Percentiles rank a stretch among this genome's conserved stretches.
phyloP scores from a whole-genome alignment of 179 eudicot genomes.

The Carnegiea gigantea region DNA sequence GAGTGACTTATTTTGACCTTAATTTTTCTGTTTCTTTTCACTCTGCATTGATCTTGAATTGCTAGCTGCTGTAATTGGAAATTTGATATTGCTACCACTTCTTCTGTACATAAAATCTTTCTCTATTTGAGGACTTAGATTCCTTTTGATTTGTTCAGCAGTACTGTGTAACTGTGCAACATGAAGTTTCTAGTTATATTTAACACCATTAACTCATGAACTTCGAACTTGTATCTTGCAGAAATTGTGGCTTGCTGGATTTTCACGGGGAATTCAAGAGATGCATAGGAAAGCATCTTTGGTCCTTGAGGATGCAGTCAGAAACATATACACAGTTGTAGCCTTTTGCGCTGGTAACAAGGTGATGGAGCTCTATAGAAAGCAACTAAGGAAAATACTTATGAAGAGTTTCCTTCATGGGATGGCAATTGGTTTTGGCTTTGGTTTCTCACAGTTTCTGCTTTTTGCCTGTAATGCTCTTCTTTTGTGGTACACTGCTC shows the following conservation, averaged over 20 bases:
- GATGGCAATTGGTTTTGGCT: constrained; percentile 90
- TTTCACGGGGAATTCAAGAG: constrained; percentile 97
- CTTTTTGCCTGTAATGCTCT: constrained; percentile 94
- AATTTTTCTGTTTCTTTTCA: too few species aligned
- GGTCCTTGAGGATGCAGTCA: constrained; percentile 95
- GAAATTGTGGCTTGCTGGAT: constrained; percentile 99
- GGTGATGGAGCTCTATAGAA: constrained; percentile 94
- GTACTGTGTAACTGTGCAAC: too few species aligned
- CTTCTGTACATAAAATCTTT: neutral
- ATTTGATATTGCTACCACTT: neutral
- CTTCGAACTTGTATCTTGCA: constrained; percentile 33
- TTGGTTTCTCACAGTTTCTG: constrained; percentile 95
- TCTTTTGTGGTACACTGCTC: constrained; percentile 86
- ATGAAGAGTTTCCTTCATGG: constrained; percentile 86
- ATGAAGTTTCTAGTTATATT: too few species aligned
- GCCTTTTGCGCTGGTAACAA: constrained; percentile 97
- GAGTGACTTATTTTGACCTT: neutral
- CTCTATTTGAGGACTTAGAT: too few species aligned
- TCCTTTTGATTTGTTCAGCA: too few species aligned
- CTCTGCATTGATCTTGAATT: neutral
- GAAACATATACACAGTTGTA: constrained; percentile 95
- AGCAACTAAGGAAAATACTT: constrained; percentile 69
- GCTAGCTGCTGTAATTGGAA: neutral
- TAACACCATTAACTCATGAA: too few species aligned
- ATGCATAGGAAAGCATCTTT: constrained; percentile 98